Evolutionary conservation across 306 rosid genomes (phyloP).

Genomic region (Trifolium dubium): DNA sequence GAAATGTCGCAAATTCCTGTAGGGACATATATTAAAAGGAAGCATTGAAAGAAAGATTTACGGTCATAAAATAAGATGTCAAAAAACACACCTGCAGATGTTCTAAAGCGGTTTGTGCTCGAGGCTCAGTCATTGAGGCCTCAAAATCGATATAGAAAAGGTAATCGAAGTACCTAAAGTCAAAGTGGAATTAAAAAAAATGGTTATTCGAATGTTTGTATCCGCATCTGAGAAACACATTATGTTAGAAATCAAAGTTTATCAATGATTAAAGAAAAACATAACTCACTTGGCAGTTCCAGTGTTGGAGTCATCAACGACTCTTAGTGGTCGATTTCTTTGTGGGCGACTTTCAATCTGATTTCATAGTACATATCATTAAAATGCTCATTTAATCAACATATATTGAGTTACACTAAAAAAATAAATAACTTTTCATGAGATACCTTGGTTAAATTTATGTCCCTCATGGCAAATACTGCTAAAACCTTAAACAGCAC

Average conservation of each 20-base stretch:
- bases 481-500: constrained; percentile 65
- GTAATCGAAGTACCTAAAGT: constrained; percentile 59
- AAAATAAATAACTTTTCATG: constrained; percentile 7
- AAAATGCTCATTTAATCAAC: constrained; percentile 19
- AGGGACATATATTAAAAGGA: constrained; percentile 5
- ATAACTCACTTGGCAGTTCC: constrained; percentile 58
- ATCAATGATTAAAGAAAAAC: neutral
- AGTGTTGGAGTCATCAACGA: constrained; percentile 60
- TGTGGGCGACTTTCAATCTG: constrained; percentile 72
- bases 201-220: constrained; percentile 28
- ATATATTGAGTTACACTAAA: constrained; percentile 26
- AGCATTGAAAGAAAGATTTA: constrained; percentile 20
- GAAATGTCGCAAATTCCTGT: constrained; percentile 67
- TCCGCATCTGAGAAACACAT: constrained; percentile 2
- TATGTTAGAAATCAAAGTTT: constrained; percentile 8
- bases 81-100: constrained; percentile 56
- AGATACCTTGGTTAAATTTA: constrained; percentile 54
- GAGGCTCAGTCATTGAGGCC: constrained; percentile 65
- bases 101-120: constrained; percentile 60
- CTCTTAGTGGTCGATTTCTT: constrained; percentile 60
- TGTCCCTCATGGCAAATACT: constrained; percentile 61
- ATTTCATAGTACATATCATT: constrained; percentile 30
- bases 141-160: constrained; percentile 65
- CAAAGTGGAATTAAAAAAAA: neutral
- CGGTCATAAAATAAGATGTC: constrained; percentile 28